Evolutionary conservation across 208 protist species (phyloP).

Genomic region (Leptomonas pyrrhocoris): DNA sequence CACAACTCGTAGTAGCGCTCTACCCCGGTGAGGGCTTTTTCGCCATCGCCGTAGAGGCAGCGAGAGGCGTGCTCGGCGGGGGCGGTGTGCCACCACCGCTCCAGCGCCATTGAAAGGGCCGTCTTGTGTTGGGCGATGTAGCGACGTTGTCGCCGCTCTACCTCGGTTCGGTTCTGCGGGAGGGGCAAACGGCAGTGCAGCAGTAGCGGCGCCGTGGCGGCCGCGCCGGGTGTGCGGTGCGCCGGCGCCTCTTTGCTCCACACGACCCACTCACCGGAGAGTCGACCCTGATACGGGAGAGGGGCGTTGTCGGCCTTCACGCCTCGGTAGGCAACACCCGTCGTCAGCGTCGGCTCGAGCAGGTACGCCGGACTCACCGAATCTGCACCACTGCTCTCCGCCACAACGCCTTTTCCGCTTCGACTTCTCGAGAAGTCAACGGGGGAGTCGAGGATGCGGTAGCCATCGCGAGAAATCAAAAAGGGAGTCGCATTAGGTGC

Average conservation of each 20-base stretch:
- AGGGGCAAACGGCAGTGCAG: conserved; percentile 86
- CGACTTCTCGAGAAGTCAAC: neutral
- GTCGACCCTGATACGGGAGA: conserved; percentile 39
- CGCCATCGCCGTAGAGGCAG: conserved; percentile 82
- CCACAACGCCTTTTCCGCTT: neutral
- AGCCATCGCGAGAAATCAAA: conserved; percentile 26
- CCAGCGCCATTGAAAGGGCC: conserved; percentile 35
- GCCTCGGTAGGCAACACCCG: conserved; percentile 7
- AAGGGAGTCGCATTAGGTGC: conserved; percentile 35
- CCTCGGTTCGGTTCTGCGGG: conserved; percentile 34
- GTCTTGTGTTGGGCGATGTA: conserved; percentile 36
- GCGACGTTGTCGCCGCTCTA: conserved; percentile 29
- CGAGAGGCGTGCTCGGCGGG: conserved; percentile 17
- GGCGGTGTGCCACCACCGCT: conserved; percentile 45
- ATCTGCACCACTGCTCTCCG: neutral
- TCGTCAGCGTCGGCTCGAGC: conserved; percentile 14
- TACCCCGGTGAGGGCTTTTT: conserved; percentile 50
- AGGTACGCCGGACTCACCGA: neutral
- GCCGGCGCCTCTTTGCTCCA: conserved; percentile 41
- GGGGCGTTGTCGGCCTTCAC: neutral
- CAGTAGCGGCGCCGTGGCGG: conserved; percentile 22
- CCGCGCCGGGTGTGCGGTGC: neutral
- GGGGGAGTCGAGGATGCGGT: conserved; percentile 25
- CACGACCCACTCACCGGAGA: conserved; percentile 84
- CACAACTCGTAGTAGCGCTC: conserved; percentile 75